Base-by-base conservation (phyloP, 305 asterid species). In the Salvia sclarea region DNA sequence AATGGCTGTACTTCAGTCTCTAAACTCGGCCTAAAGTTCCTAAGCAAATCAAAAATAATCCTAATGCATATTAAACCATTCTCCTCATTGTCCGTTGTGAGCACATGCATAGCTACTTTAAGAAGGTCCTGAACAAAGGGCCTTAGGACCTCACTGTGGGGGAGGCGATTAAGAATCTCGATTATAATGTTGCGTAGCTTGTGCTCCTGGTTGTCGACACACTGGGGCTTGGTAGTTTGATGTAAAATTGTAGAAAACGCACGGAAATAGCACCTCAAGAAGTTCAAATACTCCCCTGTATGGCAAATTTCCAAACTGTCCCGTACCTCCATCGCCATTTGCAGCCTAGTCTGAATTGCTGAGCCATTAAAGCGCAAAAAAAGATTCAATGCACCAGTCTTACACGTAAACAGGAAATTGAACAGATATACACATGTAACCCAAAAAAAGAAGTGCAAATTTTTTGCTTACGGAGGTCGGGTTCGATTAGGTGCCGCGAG, bases 261-360 rank as follows among this genome's bases (percentile, higher is more conserved):
- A 59, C 92, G 93, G 74, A 94, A 94, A 70, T 91, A 94, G 75
- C 99, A 94, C 72, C 82, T 91, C 60, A 94, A 76, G 72, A 94
- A 94, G 79, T 91, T 91, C 72, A 94, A 83, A 79, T 94, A 94
- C 87, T 94, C 99, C 86, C 98, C 99, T 6, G 99, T 91, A 81
- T 94, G 99, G 70, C 98, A 91, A 73, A 94, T 94, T 85, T 94
- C 99, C 78, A 94, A 80, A 76, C 99, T 94, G 75, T 94, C 99
- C 87, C 96, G 87, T 10, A 94, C 98, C 91, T 94, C 99, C 96
- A 86, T 87, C 8, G 88, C 99, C 97, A 94, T 85, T 81, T 87
- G 99, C 63, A 94, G 79, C 85, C 98, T 85, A 64, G 87, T 61
- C 74, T 86, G 89, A 69, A 94, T 94, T 58, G 93, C 99, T 94